Percentiles rank a stretch among this genome's conserved stretches.
phyloP scores from a whole-genome alignment of 1,284 basidiomycete species.

The Marasmius fiardii region DNA sequence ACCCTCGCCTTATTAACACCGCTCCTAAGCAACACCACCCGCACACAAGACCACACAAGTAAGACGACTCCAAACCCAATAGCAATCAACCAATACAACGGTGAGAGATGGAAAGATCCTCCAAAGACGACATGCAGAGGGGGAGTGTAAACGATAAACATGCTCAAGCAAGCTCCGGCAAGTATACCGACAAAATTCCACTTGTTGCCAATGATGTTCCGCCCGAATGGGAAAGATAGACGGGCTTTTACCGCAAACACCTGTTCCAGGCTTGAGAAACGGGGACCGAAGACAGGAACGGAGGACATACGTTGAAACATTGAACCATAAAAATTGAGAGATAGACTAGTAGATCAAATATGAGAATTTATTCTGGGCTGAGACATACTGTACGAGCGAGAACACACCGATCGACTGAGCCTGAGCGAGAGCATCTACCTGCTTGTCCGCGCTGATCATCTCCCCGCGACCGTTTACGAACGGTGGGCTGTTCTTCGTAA shows the following conservation, averaged over 20 bases:
- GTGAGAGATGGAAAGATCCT: slow-evolving; percentile 52
- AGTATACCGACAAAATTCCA: slow-evolving; percentile 68
- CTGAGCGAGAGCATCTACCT: slow-evolving; percentile 56
- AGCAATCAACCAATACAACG: slow-evolving; percentile 68
- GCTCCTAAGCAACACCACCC: slow-evolving; percentile 55
- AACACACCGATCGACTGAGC: slow-evolving; percentile 56
- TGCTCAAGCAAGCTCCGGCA: slow-evolving; percentile 57
- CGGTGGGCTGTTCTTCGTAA: slow-evolving; percentile 45
- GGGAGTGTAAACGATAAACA: slow-evolving; percentile 68
- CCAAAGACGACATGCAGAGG: slow-evolving; percentile 68
- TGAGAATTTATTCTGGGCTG: slow-evolving; percentile 2
- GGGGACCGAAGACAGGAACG: background rate
- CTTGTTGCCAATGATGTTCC: slow-evolving; percentile 50
- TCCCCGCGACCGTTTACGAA: slow-evolving; percentile 55
- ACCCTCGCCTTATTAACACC: slow-evolving; percentile 52
- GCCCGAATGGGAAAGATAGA: slow-evolving; percentile 61
- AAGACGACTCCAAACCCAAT: slow-evolving; percentile 56
- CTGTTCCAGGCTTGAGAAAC: slow-evolving; percentile 23
- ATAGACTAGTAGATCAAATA: slow-evolving; percentile 37
- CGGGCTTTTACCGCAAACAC: slow-evolving; percentile 69
- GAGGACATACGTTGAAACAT: slow-evolving; percentile 57
- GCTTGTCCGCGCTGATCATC: slow-evolving; percentile 39
- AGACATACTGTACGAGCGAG: background rate
- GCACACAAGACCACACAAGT: slow-evolving; percentile 55
- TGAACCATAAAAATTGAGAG: slow-evolving; percentile 65